Percentiles rank a stretch among this genome's conserved stretches.
These are phyloP conservation scores for Abelmoschus esculentus DNA, from an alignment of 345 rosid species.

Conservation along the genomic window DNA sequence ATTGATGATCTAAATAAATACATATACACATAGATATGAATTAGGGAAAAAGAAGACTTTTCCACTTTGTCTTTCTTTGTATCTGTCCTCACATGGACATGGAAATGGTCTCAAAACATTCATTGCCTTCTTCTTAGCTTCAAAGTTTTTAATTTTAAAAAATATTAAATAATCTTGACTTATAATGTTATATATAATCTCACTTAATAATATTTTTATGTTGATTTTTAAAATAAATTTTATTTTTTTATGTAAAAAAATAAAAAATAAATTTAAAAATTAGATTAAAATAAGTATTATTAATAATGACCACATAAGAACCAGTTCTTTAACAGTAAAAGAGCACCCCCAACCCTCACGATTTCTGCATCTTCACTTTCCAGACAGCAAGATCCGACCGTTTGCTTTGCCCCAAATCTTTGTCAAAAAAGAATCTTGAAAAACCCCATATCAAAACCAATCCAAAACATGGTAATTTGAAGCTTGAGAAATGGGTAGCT, in stretches of 20 bases:
- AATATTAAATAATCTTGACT: too few species aligned
- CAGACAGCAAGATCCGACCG: neutral
- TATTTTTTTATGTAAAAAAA: neutral
- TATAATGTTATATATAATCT: too few species aligned
- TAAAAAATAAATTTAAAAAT: too few species aligned
- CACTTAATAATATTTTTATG: too few species aligned
- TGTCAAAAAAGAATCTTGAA: neutral
- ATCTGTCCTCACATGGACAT: neutral
- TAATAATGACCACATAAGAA: too few species aligned
- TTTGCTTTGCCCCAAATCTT: neutral
- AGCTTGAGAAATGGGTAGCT: conserved; percentile 16
- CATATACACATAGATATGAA: too few species aligned
- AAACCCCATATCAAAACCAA: neutral
- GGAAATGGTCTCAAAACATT: conserved; percentile 1
- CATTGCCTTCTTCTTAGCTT: neutral
- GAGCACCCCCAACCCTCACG: neutral
- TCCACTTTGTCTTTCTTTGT: neutral
- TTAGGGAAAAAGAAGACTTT: neutral
- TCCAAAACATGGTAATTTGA: neutral
- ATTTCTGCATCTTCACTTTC: neutral
- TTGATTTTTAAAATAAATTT: too few species aligned
- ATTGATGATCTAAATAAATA: too few species aligned
- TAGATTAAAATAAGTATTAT: too few species aligned
- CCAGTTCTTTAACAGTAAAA: neutral
- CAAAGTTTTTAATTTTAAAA: neutral